A percentile compares a stretch with the other conserved stretches of the same genome.
Evolutionary conservation across 257 asterid genomes (phyloP).

Genomic region (Hygrophila difformis): DNA sequence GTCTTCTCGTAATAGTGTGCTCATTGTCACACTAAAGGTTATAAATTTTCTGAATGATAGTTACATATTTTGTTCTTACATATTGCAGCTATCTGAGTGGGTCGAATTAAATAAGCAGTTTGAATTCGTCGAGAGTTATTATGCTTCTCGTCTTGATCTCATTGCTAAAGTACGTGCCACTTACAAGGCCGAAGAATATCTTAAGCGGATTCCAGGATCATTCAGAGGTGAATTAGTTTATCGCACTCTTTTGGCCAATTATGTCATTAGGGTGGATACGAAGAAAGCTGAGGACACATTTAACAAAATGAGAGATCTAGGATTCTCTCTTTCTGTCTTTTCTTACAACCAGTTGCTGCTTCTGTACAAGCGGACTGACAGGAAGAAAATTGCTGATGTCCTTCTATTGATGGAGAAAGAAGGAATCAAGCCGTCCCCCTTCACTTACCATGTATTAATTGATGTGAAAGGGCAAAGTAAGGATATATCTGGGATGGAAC

Average conservation of each 20-base stretch:
- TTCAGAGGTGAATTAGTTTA: conserved; percentile 49
- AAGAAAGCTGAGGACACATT: conserved; percentile 56
- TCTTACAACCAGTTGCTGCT: conserved; percentile 61
- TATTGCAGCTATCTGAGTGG: conserved; percentile 74
- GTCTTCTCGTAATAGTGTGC: neutral
- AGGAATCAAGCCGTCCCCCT: conserved; percentile 36
- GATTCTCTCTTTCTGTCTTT: conserved; percentile 37
- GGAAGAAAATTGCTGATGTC: conserved; percentile 56
- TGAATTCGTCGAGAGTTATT: conserved; percentile 38
- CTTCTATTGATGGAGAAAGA: conserved; percentile 66
- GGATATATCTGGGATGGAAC: conserved; percentile 69
- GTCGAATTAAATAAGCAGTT: conserved; percentile 30
- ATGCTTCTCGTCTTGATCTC: conserved; percentile 57
- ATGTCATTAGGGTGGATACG: conserved; percentile 24
- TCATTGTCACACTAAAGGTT: neutral
- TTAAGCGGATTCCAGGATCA: conserved; percentile 45
- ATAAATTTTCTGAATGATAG: conserved; percentile 3
- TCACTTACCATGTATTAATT: conserved; percentile 53
- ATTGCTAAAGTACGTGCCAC: conserved; percentile 59
- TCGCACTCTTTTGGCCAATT: conserved; percentile 57
- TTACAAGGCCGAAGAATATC: conserved; percentile 45
- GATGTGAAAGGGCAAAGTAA: conserved; percentile 47
- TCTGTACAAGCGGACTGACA: conserved; percentile 51
- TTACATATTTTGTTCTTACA: conserved; percentile 7
- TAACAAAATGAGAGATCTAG: conserved; percentile 54